Evolutionary conservation across 2,329 filamentous ascomycete genomes (phyloP), one percentile per base, ranked within the genome.

Genomic region (Fusarium tjaetaba): DNA sequence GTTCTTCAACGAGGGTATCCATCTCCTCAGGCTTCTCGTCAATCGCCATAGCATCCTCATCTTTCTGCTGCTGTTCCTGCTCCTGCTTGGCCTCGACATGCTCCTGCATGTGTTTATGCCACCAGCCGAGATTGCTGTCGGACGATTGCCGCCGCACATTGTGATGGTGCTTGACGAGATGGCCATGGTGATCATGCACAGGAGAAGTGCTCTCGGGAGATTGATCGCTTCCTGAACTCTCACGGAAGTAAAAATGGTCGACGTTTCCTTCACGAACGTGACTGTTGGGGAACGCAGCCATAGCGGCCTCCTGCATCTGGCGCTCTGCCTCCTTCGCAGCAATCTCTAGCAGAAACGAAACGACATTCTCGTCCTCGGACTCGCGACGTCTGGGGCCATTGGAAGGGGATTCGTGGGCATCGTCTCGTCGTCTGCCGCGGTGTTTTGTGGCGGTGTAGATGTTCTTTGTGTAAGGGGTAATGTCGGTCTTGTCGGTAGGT

Each of bases 251-350:
- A 80, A 92, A 94, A 78, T 94, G 92, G 75, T 92, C 88, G 13
- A 93, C 91, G 48, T 90, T 91, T 71, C 92, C 91, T 76, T 93
- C 90, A 70, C 89, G 88, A 45, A 92, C 87, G 16, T 89, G 88
- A 78, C 92, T 93, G 78, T 92, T 92, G 77, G 93, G 92, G 78
- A 94, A 95, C 4, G 92, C 93, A 43, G 91, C 91, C 79, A 95
- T 87, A 53, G 92, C 93, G 78, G 90, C 87, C 76, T 97, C 94
- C 71, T 93, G 90, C 72, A 98, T 86, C 80, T 96, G 92, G 78
- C 91, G 90, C 80, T 96, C 92, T 14, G 93, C 93, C 78, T 94
- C 92, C 78, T 91, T 92, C 57, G 93, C 93, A 48, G 95, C 94
- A 65, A 97, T 85, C 64, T 93, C 91, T 66, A 97, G 88, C 62